Evolutionary conservation across 257 asterid species (phyloP).

Genomic region (Rauvolfia tetraphylla): DNA sequence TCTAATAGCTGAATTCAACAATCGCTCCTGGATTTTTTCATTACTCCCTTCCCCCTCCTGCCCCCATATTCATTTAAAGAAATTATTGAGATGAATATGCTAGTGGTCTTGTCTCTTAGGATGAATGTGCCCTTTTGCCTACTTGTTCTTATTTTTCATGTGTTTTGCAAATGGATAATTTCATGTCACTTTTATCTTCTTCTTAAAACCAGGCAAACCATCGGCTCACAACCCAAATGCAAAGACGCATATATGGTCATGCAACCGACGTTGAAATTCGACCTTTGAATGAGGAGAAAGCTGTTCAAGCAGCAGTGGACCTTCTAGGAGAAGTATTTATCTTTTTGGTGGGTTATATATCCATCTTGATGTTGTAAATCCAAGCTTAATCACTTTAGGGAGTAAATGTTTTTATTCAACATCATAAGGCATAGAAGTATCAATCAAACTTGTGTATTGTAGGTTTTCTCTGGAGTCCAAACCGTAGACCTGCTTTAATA

Average conservation of each 20-base stretch:
- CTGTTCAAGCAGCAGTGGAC: conserved; percentile 92
- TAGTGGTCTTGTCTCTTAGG: background rate
- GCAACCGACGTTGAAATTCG: conserved; percentile 94
- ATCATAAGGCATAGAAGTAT: background rate
- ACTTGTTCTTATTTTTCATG: conserved; percentile 4
- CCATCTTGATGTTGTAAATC: background rate
- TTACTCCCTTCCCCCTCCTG: background rate
- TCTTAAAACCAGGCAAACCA: conserved; percentile 69
- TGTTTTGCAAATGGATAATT: conserved; percentile 5
- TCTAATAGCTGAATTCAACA: background rate
- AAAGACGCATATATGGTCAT: conserved; percentile 84
- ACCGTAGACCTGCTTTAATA: too few relatives aligned
- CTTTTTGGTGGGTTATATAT: conserved; percentile 56
- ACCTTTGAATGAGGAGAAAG: conserved; percentile 92
- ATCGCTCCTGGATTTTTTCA: background rate
- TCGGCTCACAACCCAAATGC: conserved; percentile 85
- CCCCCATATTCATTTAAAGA: background rate
- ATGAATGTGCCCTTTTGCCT: background rate
- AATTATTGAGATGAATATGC: background rate
- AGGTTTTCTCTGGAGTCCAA: too few relatives aligned
- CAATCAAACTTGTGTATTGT: background rate
- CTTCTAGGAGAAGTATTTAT: conserved; percentile 83
- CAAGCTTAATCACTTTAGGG: background rate
- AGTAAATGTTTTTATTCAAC: background rate
- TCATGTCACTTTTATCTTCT: conserved; percentile 5